Evolutionary conservation across 2,329 filamentous ascomycete species (phyloP).

Genomic region (Calonectria ilicicola): DNA sequence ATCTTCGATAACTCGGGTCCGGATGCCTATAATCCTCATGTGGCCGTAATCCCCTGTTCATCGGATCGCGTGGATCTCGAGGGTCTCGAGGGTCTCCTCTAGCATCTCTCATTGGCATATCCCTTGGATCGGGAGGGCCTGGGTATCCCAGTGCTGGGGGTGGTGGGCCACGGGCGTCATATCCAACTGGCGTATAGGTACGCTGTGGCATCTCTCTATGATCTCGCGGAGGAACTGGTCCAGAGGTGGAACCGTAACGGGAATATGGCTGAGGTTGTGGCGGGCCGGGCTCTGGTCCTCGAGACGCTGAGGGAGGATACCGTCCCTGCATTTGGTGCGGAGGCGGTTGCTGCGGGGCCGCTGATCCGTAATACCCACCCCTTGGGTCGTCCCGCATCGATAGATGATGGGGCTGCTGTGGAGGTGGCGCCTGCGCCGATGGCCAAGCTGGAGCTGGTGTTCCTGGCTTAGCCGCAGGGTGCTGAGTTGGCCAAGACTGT

Average conservation of each 20-base stretch:
- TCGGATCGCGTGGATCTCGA: slow-evolving; percentile 55
- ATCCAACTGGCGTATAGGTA: slow-evolving; percentile 60
- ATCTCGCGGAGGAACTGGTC: slow-evolving; percentile 56
- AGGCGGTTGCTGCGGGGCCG: slow-evolving; percentile 45
- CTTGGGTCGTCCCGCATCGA: slow-evolving; percentile 53
- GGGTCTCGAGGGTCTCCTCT: slow-evolving; percentile 46
- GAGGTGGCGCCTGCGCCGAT: slow-evolving; percentile 47
- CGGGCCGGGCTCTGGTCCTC: slow-evolving; percentile 56
- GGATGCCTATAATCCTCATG: slow-evolving; percentile 60
- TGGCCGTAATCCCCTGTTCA: slow-evolving; percentile 56
- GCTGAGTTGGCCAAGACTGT: slow-evolving; percentile 49
- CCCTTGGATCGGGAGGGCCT: slow-evolving; percentile 44
- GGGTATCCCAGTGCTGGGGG: slow-evolving; percentile 49
- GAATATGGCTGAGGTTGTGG: slow-evolving; percentile 54
- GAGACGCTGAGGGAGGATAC: slow-evolving; percentile 52
- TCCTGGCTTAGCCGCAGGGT: slow-evolving; percentile 49
- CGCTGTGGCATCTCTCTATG: slow-evolving; percentile 54
- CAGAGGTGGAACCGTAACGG: slow-evolving; percentile 58
- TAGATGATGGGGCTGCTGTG: slow-evolving; percentile 49
- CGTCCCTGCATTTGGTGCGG: slow-evolving; percentile 53
- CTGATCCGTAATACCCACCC: slow-evolving; percentile 50
- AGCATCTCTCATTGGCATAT: slow-evolving; percentile 38
- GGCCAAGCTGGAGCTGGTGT: slow-evolving; percentile 50
- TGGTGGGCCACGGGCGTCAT: slow-evolving; percentile 55
- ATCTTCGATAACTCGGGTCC: slow-evolving; percentile 58